Base-by-base conservation (phyloP, 208 protist genomes). In the Crithidia acanthocephali region DNA sequence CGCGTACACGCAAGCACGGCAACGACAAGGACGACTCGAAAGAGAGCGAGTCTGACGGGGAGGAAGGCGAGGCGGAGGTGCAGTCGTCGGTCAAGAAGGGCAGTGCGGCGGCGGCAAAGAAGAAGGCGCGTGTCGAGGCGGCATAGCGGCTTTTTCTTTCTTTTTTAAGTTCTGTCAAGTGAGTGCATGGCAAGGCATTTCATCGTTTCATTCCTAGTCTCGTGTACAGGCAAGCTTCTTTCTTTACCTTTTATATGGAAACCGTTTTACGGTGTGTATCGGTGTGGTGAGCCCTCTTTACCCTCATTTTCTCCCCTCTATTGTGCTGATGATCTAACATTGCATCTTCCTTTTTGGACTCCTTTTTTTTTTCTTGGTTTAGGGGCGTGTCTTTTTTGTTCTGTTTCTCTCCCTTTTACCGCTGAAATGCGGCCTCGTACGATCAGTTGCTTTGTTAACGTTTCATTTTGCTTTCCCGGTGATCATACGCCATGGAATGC, bases 1-100 rank as follows among this genome's bases (percentile, higher is more conserved):
- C 87, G 0, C 91, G 87, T 10, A 80, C 68, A 23, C 89, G 87
- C 51, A 71, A 67, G 35, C 60, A 80, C 27, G 47, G 48, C 28
- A 68, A 77, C 44, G 60, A 61, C 53, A 59, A 59, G 40, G 60
- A 62, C 1, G 47, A 79, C 35, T 67, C 59, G 53, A 68, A 70
- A 25, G 64, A 55, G 10, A 55, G 55, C 28, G 71, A 61, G 9
- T 53, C 27, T 1, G 70, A 79, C 13, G 58, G 74, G 32, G 67
- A 56, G 13, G 57, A 33, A 11, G 59, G 1, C 9, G 74, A 52
- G 55, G 55, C 40, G 32, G 35, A 40, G 35, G 35, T 11, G 35
- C 27, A 37, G 40, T 22, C 42, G 0, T 8, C 51, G 44, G 27
- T 5, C 1, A 71, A 68, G 51, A 58, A 50, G 40, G 63, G 35